These are phyloP conservation scores for Auriscalpium microsporum DNA, from an alignment of 768 basidiomycete species.

Conservation along the genomic window DNA sequence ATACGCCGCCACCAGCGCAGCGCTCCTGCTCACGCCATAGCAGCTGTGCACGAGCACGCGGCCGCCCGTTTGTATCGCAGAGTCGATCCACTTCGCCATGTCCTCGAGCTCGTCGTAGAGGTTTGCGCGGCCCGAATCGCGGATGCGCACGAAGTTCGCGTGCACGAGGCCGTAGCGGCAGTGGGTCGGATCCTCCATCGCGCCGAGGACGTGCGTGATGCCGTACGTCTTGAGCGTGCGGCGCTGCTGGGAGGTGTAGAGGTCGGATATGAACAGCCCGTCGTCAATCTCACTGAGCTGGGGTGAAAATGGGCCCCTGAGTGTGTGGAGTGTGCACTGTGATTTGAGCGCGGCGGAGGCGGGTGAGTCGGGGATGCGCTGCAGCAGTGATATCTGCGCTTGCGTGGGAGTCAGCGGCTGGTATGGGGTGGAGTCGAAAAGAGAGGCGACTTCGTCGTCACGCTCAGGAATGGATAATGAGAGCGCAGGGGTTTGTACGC, in stretches of 20 bases:
- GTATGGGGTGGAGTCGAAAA: too few relatives aligned
- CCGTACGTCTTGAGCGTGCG: not conserved
- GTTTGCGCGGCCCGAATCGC: not conserved
- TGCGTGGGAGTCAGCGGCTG: too few relatives aligned
- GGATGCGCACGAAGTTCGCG: too few relatives aligned
- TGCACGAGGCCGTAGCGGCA: too few relatives aligned
- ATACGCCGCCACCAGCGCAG: conserved; percentile 72
- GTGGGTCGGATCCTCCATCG: too few relatives aligned
- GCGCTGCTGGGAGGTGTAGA: not conserved
- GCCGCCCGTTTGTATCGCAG: not conserved
- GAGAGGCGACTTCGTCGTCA: too few relatives aligned
- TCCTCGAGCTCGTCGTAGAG: not conserved
- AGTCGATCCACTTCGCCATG: not conserved
- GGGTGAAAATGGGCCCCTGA: not conserved
- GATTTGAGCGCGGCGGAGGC: not conserved
- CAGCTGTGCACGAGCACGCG: conserved; percentile 51
- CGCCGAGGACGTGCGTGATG: not conserved
- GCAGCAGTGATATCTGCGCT: too few relatives aligned
- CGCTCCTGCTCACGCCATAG: conserved; percentile 67
- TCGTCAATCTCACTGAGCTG: not conserved
- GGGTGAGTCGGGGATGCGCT: not conserved
- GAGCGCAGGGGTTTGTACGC: too few relatives aligned
- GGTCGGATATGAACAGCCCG: not conserved
- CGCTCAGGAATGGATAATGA: too few relatives aligned
- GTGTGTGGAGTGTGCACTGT: not conserved